phyloP scores from a whole-genome alignment of 352 stramenopile species.

The Aphanomyces cochlioides region DNA sequence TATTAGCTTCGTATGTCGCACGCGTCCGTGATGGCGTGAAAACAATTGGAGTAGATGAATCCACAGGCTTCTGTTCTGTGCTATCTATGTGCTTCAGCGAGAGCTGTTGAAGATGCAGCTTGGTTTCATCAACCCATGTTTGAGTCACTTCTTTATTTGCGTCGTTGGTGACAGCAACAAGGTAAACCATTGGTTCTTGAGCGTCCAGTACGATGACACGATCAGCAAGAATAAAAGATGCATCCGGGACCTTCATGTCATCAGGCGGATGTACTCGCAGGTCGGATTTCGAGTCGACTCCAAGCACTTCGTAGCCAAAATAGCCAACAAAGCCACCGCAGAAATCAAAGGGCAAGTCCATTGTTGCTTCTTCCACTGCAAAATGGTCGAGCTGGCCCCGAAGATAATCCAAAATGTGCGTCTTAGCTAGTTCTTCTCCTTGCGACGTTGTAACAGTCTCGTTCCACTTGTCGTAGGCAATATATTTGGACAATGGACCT shows the following conservation, averaged over 20 bases:
- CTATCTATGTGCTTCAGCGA: background rate
- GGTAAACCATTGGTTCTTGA: conserved; percentile 62
- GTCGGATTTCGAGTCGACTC: conserved; percentile 31
- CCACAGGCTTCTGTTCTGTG: background rate
- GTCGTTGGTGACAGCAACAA: conserved; percentile 50
- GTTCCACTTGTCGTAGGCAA: conserved; percentile 66
- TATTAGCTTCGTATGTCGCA: conserved; percentile 81
- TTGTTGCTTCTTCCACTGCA: conserved; percentile 7
- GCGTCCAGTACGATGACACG: conserved; percentile 89
- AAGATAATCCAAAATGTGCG: conserved; percentile 18
- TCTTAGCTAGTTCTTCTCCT: background rate
- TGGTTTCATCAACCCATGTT: background rate
- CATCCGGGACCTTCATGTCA: conserved; percentile 63
- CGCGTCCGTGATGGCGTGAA: conserved; percentile 61
- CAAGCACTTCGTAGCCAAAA: conserved; percentile 81
- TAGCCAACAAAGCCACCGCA: conserved; percentile 83
- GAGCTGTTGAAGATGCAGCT: background rate
- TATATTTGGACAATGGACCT: conserved; percentile 53
- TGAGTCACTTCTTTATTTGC: background rate
- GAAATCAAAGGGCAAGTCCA: conserved; percentile 67
- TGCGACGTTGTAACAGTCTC: conserved; percentile 30
- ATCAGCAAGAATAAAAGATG: conserved; percentile 89
- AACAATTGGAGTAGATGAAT: conserved; percentile 35
- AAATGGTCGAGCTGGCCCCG: conserved; percentile 22
- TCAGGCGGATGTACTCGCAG: conserved; percentile 33